Conservation (phyloP, 1,284 basidiomycete genomes). For the Sutorius eximius region DNA sequence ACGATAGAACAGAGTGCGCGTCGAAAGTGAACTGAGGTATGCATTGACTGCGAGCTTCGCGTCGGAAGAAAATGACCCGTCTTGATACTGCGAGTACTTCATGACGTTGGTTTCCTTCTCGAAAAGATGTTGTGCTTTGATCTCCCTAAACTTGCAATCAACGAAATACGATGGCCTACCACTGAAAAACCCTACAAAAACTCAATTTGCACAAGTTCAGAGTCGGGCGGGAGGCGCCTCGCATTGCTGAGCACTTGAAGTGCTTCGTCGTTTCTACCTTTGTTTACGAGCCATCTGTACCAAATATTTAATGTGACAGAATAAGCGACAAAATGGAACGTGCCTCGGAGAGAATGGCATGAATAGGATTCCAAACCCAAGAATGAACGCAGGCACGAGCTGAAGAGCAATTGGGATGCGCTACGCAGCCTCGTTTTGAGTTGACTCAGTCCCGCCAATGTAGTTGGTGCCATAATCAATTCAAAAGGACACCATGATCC, state of each 20-base stretch:
- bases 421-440: conserved; percentile 71
- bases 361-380: conserved; percentile 63
- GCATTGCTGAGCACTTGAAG: conserved; percentile 62
- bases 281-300: conserved; percentile 67
- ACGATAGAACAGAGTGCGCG: conserved; percentile 54
- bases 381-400: conserved; percentile 68
- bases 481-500: conserved; percentile 76
- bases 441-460: conserved; percentile 59
- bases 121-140: conserved; percentile 76
- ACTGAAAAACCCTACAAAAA: conserved; percentile 53
- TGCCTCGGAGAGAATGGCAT: conserved; percentile 73
- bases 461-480: conserved; percentile 78
- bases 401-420: conserved; percentile 76
- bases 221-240: conserved; percentile 54
- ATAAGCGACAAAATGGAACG: conserved; percentile 3
- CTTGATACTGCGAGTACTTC: conserved; percentile 65
- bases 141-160: conserved; percentile 49
- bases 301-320: conserved; percentile 3
- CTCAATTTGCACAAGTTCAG: conserved; percentile 73
- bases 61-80: conserved; percentile 54
- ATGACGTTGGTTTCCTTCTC: conserved; percentile 61
- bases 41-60: conserved; percentile 61
- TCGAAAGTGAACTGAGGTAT: conserved; percentile 56
- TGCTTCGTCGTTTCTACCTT: conserved; percentile 74
- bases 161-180: not conserved